Evolutionary conservation across 2,329 filamentous ascomycete genomes (phyloP).

Genomic region (Clarireedia paspali): DNA sequence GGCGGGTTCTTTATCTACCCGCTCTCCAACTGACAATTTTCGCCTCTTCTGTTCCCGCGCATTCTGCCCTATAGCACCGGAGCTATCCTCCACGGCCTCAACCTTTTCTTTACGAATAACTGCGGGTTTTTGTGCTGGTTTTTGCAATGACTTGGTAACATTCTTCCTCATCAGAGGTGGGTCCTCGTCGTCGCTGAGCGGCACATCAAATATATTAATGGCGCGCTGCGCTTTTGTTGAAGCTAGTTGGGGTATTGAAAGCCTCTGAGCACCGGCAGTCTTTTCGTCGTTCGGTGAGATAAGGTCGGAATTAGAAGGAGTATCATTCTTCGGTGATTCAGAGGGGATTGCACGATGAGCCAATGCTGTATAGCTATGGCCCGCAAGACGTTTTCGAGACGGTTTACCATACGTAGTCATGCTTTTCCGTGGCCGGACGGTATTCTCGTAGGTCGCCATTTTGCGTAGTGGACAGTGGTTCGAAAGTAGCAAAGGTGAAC

Average conservation of each 20-base stretch:
- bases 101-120: background rate
- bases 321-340: constrained; percentile 12
- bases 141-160: constrained; percentile 3
- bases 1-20: constrained; percentile 2
- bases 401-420: constrained; percentile 30
- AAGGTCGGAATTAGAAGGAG: constrained; percentile 5
- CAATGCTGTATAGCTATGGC: constrained; percentile 19
- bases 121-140: background rate
- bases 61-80: background rate
- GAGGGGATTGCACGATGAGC: constrained; percentile 18
- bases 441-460: constrained; percentile 26
- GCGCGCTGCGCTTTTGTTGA: background rate
- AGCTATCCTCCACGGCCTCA: background rate
- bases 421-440: constrained; percentile 21
- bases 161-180: constrained; percentile 5
- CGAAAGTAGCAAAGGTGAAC: background rate
- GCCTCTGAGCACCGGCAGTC: background rate
- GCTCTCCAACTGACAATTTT: constrained; percentile 20
- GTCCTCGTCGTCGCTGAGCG: constrained; percentile 19
- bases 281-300: constrained; percentile 1
- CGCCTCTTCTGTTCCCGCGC: constrained; percentile 20
- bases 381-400: constrained; percentile 23
- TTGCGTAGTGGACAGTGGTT: background rate
- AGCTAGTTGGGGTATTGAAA: constrained; percentile 5
- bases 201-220: constrained; percentile 20